Conservation (phyloP, 345 rosid species). For the Populus alba region DNA sequence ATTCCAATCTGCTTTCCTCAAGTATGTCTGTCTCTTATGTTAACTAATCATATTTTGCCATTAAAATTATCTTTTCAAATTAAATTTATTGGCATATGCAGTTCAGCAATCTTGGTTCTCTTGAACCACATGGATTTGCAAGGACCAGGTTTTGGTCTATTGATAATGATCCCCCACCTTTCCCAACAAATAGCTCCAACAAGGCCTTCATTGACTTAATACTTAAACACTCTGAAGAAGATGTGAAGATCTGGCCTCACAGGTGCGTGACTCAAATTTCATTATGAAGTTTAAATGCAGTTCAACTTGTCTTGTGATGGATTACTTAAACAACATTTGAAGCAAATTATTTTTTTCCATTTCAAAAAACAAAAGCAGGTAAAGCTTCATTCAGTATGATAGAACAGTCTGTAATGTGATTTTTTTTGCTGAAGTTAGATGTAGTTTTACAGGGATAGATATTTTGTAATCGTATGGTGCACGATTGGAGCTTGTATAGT, state of each 20-base stretch:
- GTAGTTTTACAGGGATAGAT: not conserved
- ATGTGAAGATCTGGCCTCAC: slow-evolving; percentile 33
- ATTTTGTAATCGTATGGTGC: not conserved
- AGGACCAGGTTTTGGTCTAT: slow-evolving; percentile 27
- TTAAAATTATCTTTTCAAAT: not conserved
- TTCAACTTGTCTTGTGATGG: not conserved
- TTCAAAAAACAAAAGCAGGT: not conserved
- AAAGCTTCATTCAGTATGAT: not conserved
- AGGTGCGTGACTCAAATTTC: slow-evolving; percentile 16
- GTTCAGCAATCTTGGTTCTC: slow-evolving; percentile 26
- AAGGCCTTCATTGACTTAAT: slow-evolving; percentile 30
- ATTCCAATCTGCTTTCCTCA: slow-evolving; percentile 35
- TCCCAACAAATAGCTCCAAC: slow-evolving; percentile 10
- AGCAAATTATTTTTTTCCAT: not conserved
- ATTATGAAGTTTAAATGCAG: not conserved
- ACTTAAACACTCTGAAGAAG: slow-evolving; percentile 25
- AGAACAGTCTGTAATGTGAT: not conserved
- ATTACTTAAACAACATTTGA: not conserved
- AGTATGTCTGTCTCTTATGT: slow-evolving; percentile 11
- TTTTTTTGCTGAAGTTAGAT: not conserved
- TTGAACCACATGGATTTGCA: slow-evolving; percentile 35
- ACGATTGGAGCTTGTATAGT: not conserved
- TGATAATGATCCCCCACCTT: slow-evolving; percentile 31
- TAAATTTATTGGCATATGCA: slow-evolving; percentile 10
- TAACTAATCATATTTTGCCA: not conserved